Base-by-base conservation (phyloP, 208 protist species). In the Acanthamoeba royreba region DNA sequence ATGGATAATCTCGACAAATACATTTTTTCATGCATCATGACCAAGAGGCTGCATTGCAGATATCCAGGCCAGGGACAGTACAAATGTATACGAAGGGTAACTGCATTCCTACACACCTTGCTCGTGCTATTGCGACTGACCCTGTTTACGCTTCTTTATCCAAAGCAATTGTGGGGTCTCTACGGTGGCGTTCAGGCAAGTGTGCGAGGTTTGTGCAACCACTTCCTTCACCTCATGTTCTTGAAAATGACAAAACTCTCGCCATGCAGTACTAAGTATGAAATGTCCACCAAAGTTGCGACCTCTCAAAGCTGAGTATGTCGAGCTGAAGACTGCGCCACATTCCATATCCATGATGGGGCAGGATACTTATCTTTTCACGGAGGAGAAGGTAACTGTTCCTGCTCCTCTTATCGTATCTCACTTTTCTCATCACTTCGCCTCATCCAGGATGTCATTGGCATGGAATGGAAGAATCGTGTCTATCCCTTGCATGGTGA, bases 241-340 rank as follows among this genome's bases (percentile, higher is more conserved):
- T 74, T 11, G 25, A 31, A 4, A 22, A 13, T 38, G 49, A 69
- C 28, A 9, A 22, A 1, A 0, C 61, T 38, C 28, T 17, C 31
- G 33, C 61, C 25, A 63, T 35, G 17, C 35, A 77, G 74, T 85
- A 28, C 38, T 53, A 28, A 38, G 42, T 28, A 85, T 85, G 74
- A 13, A 85, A 45, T 85, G 74, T 53, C 74, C 74, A 7, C 17
- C 38, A 4, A 85, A 85, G 74, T 28, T 85, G 74, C 74, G 74
- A 19, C 74, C 74, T 4, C 38, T 85, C 74, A 46, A 35, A 28
- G 74, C 74, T 31, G 74, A 85, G 11, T 47, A 55, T 13, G 74
- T 85, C 43, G 74, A 85, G 74, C 74, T 85, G 74, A 85, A 85
- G 43, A 85, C 74, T 5, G 74, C 74, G 33, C 74, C 74, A 2